These are phyloP conservation scores for Suaeda aralocaspica DNA, from an alignment of 148 eudicot genomes.

Conservation along the genomic window DNA sequence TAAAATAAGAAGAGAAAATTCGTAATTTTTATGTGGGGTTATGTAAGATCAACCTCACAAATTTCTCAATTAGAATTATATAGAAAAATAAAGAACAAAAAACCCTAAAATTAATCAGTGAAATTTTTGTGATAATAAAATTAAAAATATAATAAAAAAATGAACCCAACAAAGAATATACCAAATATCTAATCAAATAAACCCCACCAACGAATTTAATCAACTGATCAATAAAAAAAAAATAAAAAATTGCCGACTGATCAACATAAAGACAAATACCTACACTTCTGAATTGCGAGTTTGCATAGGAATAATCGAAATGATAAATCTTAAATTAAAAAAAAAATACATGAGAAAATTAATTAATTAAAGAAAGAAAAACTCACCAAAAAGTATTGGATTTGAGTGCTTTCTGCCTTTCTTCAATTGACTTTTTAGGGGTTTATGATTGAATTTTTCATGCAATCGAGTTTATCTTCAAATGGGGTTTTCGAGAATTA, in stretches of 20 bases:
- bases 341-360: background rate
- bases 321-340: conserved; percentile 8
- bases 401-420: background rate
- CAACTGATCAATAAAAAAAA: background rate
- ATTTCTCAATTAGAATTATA: conserved; percentile 6
- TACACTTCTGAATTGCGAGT: background rate
- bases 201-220: background rate
- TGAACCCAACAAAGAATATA: background rate
- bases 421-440: conserved; percentile 7
- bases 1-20: conserved; percentile 5
- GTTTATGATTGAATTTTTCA: background rate
- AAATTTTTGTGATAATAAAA: background rate
- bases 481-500: background rate
- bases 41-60: conserved; percentile 12
- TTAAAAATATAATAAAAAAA: background rate
- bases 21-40: conserved; percentile 10
- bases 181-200: conserved; percentile 2
- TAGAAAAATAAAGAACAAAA: background rate
- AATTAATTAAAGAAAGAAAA: background rate
- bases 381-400: conserved; percentile 15
- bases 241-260: conserved; percentile 10
- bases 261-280: conserved; percentile 14
- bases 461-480: background rate
- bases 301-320: conserved; percentile 17
- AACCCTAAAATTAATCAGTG: background rate